Evolutionary conservation across 2,329 filamentous ascomycete species (phyloP).

Genomic region (Phoma sp.): DNA sequence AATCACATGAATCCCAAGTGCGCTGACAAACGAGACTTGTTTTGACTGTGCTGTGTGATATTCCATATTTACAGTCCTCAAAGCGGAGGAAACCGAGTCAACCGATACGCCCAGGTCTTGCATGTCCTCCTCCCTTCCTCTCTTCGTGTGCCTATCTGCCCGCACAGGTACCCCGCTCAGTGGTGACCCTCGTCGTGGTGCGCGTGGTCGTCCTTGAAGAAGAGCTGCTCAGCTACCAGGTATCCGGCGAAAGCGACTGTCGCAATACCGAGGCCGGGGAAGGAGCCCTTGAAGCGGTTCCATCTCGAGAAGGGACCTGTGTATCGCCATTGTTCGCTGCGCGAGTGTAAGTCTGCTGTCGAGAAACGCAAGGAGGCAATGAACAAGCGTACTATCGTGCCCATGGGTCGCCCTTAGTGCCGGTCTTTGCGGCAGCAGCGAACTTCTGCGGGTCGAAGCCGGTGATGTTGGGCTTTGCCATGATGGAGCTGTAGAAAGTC

Average conservation of each 20-base stretch:
- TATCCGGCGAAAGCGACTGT: slow-evolving; percentile 90
- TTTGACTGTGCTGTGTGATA: slow-evolving; percentile 32
- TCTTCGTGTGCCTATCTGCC: slow-evolving; percentile 3
- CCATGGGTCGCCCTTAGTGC: slow-evolving; percentile 67
- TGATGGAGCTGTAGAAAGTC: slow-evolving; percentile 43
- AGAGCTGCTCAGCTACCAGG: slow-evolving; percentile 87
- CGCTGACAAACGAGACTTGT: slow-evolving; percentile 17
- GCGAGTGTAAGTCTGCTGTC: slow-evolving; percentile 24
- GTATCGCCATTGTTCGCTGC: slow-evolving; percentile 94
- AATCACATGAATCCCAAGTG: slow-evolving; percentile 6
- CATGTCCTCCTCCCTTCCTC: slow-evolving; percentile 13
- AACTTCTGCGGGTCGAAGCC: slow-evolving; percentile 89
- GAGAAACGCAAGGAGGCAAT: slow-evolving; percentile 1
- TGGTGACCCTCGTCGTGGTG: slow-evolving; percentile 39
- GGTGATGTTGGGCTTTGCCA: slow-evolving; percentile 74
- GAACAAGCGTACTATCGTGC: slow-evolving; percentile 61
- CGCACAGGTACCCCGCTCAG: slow-evolving; percentile 13
- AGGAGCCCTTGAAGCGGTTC: slow-evolving; percentile 85
- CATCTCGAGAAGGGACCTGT: slow-evolving; percentile 83
- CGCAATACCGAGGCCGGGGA: slow-evolving; percentile 92
- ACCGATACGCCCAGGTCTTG: slow-evolving; percentile 42
- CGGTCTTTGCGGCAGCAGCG: slow-evolving; percentile 70
- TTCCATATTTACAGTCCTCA: slow-evolving; percentile 45
- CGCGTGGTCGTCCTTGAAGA: slow-evolving; percentile 69
- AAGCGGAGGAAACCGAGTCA: slow-evolving; percentile 33